Evolutionary conservation across 2,329 filamentous ascomycete genomes (phyloP), one percentile per base, ranked within the genome.

Genomic region (Colletotrichum cuscutae): DNA sequence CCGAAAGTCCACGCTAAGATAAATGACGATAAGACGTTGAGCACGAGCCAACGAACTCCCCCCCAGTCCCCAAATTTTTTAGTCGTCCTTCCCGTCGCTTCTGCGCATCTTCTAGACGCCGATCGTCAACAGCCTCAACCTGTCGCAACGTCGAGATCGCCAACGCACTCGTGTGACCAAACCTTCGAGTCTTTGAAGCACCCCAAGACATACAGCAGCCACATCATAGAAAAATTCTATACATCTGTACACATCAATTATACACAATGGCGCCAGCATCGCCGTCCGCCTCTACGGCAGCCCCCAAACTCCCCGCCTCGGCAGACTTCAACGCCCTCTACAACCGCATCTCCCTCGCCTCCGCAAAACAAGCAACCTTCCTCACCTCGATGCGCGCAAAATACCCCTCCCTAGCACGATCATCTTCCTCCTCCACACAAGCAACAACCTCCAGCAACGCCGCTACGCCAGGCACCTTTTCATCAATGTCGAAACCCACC

Each of bases 301-400:
- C 69, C 58, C 72, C 67, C 62, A 67, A 63, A 24, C 67, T 75
- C 60, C 83, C 84, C 60, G 77, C 81, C 60, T 82, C 82, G 28
- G 76, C 81, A 68, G 78, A 85, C 77, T 80, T 79, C 78, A 80
- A 80, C 75, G 78, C 81, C 68, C 76, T 84, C 61, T 78, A 82
- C 72, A 87, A 87, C 81, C 80, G 80, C 72, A 82, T 86, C 69
- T 81, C 83, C 69, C 80, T 86, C 65, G 78, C 81, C 75, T 75
- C 83, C 52, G 76, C 84, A 65, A 79, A 80, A 11, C 81, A 81
- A 69, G 76, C 80, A 5, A 78, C 78, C 32, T 76, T 84, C 68
- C 78, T 84, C 24, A 76, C 78, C 24, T 78, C 77, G 26, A 72
- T 77, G 57, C 74, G 74, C 69, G 58, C 68, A 11, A 75, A 73